phyloP scores from a whole-genome alignment of 306 rosid species.

The Dryas alaskensis region DNA sequence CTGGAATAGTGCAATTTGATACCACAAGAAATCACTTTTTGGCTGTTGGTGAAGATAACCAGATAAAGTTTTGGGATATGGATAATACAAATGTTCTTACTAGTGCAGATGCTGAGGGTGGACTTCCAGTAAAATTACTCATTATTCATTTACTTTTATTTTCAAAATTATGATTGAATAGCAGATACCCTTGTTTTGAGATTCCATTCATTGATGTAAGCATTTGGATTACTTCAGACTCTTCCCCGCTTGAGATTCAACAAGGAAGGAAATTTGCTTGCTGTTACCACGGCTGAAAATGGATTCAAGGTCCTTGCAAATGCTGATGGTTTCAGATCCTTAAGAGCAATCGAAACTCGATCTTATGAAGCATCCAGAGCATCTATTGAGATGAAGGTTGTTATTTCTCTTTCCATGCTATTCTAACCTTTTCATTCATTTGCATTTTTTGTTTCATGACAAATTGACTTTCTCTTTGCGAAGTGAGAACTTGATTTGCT shows the following conservation, averaged over 20 bases:
- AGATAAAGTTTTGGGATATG: slow-evolving; percentile 76
- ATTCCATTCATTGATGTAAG: slow-evolving; percentile 12
- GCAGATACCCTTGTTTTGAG: neutral
- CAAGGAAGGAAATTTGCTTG: slow-evolving; percentile 65
- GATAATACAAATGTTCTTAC: slow-evolving; percentile 41
- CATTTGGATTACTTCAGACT: slow-evolving; percentile 33
- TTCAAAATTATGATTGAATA: neutral
- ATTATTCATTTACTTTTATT: slow-evolving; percentile 5
- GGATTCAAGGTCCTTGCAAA: slow-evolving; percentile 68
- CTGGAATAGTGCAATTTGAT: slow-evolving; percentile 64
- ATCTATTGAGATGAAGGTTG: slow-evolving; percentile 59
- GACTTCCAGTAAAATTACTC: slow-evolving; percentile 45
- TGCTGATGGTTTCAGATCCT: slow-evolving; percentile 55
- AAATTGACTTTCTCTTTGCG: slow-evolving; percentile 5
- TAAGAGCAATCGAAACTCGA: slow-evolving; percentile 44
- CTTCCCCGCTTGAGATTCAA: slow-evolving; percentile 66
- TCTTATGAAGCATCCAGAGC: slow-evolving; percentile 58
- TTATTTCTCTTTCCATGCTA: slow-evolving; percentile 5
- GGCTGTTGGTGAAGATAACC: slow-evolving; percentile 71
- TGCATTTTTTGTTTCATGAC: neutral
- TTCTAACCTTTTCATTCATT: slow-evolving; percentile 12
- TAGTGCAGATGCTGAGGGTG: slow-evolving; percentile 58
- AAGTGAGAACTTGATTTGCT: neutral
- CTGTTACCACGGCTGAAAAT: slow-evolving; percentile 49
- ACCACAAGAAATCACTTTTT: slow-evolving; percentile 65